These are phyloP conservation scores for Acephala macrosclerotiorum DNA, from an alignment of 2,329 filamentous ascomycete species.

Conservation along the genomic window DNA sequence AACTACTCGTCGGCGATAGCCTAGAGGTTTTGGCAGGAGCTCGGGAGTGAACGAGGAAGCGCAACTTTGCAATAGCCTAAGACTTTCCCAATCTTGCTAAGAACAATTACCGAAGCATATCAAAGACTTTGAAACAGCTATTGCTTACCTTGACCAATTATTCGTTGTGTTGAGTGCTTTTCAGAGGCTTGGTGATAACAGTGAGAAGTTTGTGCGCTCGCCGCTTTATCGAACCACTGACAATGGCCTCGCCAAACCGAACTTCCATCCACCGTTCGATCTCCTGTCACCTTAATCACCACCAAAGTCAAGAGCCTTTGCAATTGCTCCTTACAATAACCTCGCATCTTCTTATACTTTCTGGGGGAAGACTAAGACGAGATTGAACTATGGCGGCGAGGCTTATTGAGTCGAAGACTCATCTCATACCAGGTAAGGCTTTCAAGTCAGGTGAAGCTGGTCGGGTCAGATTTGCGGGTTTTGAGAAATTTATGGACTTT, in stretches of 20 bases:
- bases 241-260: background rate
- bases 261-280: background rate
- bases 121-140: background rate
- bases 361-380: background rate
- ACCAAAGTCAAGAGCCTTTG: background rate
- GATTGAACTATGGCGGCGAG: conserved; percentile 37
- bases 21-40: too few species aligned
- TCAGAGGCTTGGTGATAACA: background rate
- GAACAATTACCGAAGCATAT: background rate
- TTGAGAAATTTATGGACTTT: too few species aligned
- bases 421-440: conserved; percentile 47
- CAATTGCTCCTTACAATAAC: background rate
- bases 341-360: background rate
- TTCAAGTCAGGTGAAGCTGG: background rate
- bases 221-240: background rate
- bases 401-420: conserved; percentile 48
- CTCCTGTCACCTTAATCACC: background rate
- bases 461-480: too few species aligned
- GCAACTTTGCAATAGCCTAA: background rate
- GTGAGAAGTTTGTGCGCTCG: conserved; percentile 6
- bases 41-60: background rate
- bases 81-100: background rate
- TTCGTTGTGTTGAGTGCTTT: background rate
- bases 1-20: too few species aligned
- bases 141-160: background rate